Base-by-base conservation (phyloP, 805 yeast species). In the Starmerella potacharoeniae region DNA sequence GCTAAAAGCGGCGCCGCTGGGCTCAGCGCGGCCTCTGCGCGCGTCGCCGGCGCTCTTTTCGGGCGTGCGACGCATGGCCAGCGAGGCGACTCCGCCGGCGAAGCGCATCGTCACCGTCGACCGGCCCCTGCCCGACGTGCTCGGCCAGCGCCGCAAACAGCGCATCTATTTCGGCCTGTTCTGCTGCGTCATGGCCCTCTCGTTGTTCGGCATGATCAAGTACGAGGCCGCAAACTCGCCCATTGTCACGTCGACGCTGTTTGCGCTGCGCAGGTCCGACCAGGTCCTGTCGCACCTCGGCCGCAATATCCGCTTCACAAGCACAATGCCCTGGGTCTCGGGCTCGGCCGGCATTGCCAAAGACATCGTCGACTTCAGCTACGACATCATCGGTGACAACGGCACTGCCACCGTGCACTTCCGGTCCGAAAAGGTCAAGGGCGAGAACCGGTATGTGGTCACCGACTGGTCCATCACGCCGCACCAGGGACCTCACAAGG, bases 211-310 rank as follows among this genome's bases (percentile, higher is more conserved):
- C 34, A 86, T 91, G 64, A 83, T 91, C 77, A 90, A 93, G 73
- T 90, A 91, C 70, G 98, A 93, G 68, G 90, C 89, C 68, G 82
- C 89, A 17, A 81, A 85, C 46, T 86, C 96, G 13, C 97, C 97
- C 1, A 78, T 91, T 56, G 84, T 91, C 63, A 79, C 84, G 42
- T 90, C 95, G 6, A 84, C 96, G 4, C 73, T 93, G 68, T 89
- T 87, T 69, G 84, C 87, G 59, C 71, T 91, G 62, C 79, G 98
- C 66, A 76, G 96, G 65, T 83, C 91, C 1, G 74, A 77, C 9
- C 58, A 71, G 45, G 89, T 89, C 10, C 75, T 80, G 53, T 79
- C 77, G 29, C 65, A 71, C 2, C 71, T 91, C 48, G 97, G 97
- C 17, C 79, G 77, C 48, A 82, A 85, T 64, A 85, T 91, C 59